These are phyloP conservation scores for Eragrostis nindensis DNA, from an alignment of 176 grass and related monocot species.

Conservation along the genomic window DNA sequence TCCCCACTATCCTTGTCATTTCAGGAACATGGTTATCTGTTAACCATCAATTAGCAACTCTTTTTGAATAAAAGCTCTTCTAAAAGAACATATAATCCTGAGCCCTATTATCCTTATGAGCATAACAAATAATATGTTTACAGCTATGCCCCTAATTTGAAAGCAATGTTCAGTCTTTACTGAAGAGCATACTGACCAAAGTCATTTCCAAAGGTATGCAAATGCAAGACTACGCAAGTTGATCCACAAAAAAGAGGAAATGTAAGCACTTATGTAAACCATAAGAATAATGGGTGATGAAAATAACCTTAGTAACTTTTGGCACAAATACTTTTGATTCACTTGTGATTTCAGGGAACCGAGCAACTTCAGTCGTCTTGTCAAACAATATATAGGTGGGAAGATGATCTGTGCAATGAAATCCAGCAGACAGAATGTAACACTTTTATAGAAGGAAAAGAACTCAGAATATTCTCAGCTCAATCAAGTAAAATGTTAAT, in stretches of 20 bases:
- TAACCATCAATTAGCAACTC: constrained; percentile 20
- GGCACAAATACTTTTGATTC: constrained; percentile 72
- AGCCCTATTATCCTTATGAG: constrained; percentile 13
- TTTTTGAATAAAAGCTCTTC: constrained; percentile 11
- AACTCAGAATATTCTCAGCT: constrained; percentile 4
- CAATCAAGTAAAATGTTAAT: constrained; percentile 26
- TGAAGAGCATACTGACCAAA: constrained; percentile 13
- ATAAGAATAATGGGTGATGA: constrained; percentile 31
- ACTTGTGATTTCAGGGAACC: constrained; percentile 75
- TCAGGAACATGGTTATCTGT: constrained; percentile 18
- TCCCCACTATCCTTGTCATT: constrained; percentile 14
- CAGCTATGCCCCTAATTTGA: not conserved
- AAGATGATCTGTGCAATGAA: constrained; percentile 78
- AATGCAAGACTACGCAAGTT: constrained; percentile 26
- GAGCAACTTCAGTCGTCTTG: constrained; percentile 70
- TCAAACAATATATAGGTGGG: constrained; percentile 98
- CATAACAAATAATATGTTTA: constrained; percentile 9
- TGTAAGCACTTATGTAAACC: not conserved
- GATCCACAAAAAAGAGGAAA: constrained; percentile 14
- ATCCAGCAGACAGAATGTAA: constrained; percentile 31
- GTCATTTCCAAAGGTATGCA: constrained; percentile 15
- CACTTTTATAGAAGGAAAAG: constrained; percentile 7
- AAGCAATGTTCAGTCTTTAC: not conserved
- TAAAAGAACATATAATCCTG: not conserved
- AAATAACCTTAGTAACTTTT: constrained; percentile 77